Evolutionary conservation across 2,329 filamentous ascomycete species (phyloP), one percentile per base, ranked within the genome.

Genomic region (Lasiodiplodia sp.): DNA sequence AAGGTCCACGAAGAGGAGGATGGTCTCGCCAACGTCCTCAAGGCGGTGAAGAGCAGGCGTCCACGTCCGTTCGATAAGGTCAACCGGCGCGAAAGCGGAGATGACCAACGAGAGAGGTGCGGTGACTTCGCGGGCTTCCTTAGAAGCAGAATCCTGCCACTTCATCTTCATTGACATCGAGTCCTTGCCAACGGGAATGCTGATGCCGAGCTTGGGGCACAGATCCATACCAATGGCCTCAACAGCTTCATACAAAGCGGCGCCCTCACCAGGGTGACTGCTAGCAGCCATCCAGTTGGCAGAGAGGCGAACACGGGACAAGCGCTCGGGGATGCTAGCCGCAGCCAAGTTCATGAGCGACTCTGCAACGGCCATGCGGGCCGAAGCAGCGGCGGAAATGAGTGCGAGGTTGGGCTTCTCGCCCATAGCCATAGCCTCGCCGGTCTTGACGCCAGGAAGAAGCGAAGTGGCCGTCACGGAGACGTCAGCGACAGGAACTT

Each of bases 241-340:
- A 2, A 97, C 96, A 37, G 94, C 96, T 79, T 97, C 93, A 76
- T 97, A 98, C 38, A 98, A 86, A 18, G 91, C 93, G 49, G 95
- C 94, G 51, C 93, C 94, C 80, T 99, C 96, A 57, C 96, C 96
- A 25, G 92, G 91, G 78, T 97, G 94, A 77, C 90, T 94, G 70
- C 94, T 92, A n/a, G 95, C 95, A 3, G 94, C 94, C 96, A 98
- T 98, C 95, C 95, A 99, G 83, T 99, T 98, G 62, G 95, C 95
- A 3, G 94, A 97, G 11, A 98, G 87, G 78, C 95, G 91, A 70
- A 98, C 90, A 53, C 92, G 90, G 69, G 87, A 87, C 64, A 98
- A 83, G 67, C 92, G 89, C 56, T 91, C 92, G 68, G 90, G 87
- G 25, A 91, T 82, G 77, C 92, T 86, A 23, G 91, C 92, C 67